Conservation (phyloP, 257 asterid genomes). For the Ocimum tenuiflorum region DNA sequence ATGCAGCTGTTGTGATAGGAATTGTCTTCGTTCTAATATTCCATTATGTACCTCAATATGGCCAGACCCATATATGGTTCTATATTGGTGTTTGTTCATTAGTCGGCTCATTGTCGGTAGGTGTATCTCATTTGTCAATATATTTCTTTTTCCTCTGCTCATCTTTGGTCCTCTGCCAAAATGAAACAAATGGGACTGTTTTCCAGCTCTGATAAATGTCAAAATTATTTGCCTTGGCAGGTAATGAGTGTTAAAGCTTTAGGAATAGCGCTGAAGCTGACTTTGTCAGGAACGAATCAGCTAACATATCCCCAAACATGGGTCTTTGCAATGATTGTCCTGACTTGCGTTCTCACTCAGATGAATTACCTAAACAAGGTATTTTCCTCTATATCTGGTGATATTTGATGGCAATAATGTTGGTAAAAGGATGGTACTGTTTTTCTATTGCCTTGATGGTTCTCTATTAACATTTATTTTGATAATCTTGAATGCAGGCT, state of each 20-base stretch:
- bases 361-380: conserved; percentile 93
- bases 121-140: conserved; percentile 23
- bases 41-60: conserved; percentile 57
- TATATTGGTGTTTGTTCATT: conserved; percentile 70
- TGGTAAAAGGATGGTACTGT: background rate
- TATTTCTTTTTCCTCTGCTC: conserved; percentile 4
- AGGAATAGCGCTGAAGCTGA: conserved; percentile 90
- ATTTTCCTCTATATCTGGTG: background rate
- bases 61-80: conserved; percentile 74
- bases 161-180: background rate
- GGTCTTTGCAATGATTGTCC: conserved; percentile 67
- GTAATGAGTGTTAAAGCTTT: conserved; percentile 96
- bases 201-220: conserved; percentile 4
- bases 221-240: conserved; percentile 35
- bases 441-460: background rate
- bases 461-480: conserved; percentile 13
- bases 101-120: conserved; percentile 86
- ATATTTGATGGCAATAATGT: background rate
- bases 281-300: conserved; percentile 86
- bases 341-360: conserved; percentile 70
- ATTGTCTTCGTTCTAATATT: conserved; percentile 45
- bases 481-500: conserved; percentile 57
- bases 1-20: conserved; percentile 50
- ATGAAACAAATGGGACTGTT: background rate
- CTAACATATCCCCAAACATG: conserved; percentile 87